A percentile compares a stretch with the other conserved stretches of the same genome.
Conservation (phyloP, 1,284 basidiomycete genomes). For the Trichosporon coremiiforme region DNA sequence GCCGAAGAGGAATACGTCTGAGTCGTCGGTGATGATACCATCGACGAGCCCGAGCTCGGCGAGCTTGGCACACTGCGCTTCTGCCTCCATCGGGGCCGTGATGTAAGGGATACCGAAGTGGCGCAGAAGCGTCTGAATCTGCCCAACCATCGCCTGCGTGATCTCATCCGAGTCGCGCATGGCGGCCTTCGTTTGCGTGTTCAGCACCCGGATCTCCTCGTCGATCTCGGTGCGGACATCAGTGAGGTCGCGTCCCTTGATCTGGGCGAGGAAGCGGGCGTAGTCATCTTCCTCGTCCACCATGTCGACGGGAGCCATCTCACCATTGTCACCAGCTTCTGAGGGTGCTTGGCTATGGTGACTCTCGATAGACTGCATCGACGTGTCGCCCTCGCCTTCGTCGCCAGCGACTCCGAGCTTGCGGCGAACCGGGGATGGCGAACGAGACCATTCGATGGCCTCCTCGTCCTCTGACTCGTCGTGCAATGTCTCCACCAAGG, state of each 20-base stretch:
- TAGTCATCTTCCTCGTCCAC: constrained; percentile 87
- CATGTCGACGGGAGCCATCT: constrained; percentile 66
- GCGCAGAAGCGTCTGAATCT: constrained; percentile 91
- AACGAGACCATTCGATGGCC: constrained; percentile 52
- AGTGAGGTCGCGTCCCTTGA: constrained; percentile 79
- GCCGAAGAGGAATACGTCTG: constrained; percentile 97
- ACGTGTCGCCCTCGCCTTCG: neutral
- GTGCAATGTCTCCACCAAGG: neutral
- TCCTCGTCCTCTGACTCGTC: constrained; percentile 41
- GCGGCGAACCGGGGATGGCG: constrained; percentile 44
- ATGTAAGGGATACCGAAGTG: constrained; percentile 98
- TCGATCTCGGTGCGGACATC: constrained; percentile 85
- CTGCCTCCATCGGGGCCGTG: constrained; percentile 98
- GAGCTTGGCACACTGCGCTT: constrained; percentile 96
- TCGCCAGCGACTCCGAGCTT: neutral
- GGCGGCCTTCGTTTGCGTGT: constrained; percentile 80
- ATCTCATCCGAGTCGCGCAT: constrained; percentile 94
- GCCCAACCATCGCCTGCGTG: constrained; percentile 88
- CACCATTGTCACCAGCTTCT: constrained; percentile 57
- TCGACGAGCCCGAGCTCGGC: constrained; percentile 84
- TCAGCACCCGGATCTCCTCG: constrained; percentile 79
- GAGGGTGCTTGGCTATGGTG: constrained; percentile 14
- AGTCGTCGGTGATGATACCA: constrained; percentile 98
- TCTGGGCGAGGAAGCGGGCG: constrained; percentile 83
- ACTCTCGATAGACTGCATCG: constrained; percentile 14